Percentiles rank a stretch among this genome's conserved stretches.
phyloP scores from a whole-genome alignment of 768 basidiomycete genomes.

The Lepiota subincarnata region DNA sequence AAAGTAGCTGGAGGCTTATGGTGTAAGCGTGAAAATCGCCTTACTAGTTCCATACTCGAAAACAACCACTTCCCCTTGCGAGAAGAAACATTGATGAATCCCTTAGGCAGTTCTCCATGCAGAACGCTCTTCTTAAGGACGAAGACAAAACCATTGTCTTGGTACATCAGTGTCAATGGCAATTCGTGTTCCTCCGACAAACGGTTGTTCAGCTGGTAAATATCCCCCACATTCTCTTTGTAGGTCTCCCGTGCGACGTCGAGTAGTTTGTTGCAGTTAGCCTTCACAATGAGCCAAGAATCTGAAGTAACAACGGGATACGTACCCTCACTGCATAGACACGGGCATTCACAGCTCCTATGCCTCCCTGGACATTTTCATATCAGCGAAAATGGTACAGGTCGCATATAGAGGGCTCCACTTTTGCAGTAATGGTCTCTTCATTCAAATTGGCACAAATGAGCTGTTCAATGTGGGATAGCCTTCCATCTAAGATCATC shows the following conservation, averaged over 20 bases:
- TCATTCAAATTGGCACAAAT: slow-evolving; percentile 72
- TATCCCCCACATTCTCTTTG: slow-evolving; percentile 89
- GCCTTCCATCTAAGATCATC: slow-evolving; percentile 74
- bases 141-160: slow-evolving; percentile 73
- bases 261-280: slow-evolving; percentile 76
- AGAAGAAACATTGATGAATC: slow-evolving; percentile 63
- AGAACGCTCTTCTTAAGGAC: slow-evolving; percentile 63
- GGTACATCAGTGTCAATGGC: slow-evolving; percentile 64
- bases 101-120: slow-evolving; percentile 61
- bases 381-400: not conserved
- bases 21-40: slow-evolving; percentile 17
- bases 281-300: slow-evolving; percentile 30
- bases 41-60: slow-evolving; percentile 77
- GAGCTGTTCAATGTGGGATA: slow-evolving; percentile 55
- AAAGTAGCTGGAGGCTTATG: not conserved
- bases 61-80: slow-evolving; percentile 74
- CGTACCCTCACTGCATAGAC: slow-evolving; percentile 84
- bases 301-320: not conserved
- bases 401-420: slow-evolving; percentile 19
- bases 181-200: slow-evolving; percentile 62
- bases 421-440: slow-evolving; percentile 57
- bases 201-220: slow-evolving; percentile 59
- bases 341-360: slow-evolving; percentile 70
- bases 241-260: slow-evolving; percentile 95
- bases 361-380: slow-evolving; percentile 47